A percentile compares a stretch with the other conserved stretches of the same genome.
phyloP scores from a whole-genome alignment of 1,284 basidiomycete genomes.

The Ceratobasidium sp. region DNA sequence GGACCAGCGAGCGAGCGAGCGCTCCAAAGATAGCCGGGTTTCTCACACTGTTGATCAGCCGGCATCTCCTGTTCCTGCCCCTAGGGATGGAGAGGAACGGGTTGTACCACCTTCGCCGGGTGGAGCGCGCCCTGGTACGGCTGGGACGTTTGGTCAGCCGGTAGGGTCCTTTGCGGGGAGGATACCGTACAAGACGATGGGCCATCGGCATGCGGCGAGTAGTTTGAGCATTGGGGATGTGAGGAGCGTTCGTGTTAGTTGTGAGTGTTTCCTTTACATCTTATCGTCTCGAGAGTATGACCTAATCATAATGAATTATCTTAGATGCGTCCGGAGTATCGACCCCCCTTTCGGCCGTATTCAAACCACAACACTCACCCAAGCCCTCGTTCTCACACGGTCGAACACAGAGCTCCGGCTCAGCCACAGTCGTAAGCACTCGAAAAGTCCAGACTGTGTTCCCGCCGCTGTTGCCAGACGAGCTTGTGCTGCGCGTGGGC shows the following conservation, averaged over 20 bases:
- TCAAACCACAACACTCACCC: constrained; percentile 19
- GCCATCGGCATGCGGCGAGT: constrained; percentile 38
- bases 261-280: constrained; percentile 6
- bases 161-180: constrained; percentile 18
- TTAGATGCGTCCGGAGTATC: constrained; percentile 25
- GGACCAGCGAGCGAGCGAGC: neutral
- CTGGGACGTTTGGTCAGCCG: constrained; percentile 34
- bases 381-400: constrained; percentile 25
- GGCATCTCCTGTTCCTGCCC: neutral
- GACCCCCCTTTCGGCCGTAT: constrained; percentile 10
- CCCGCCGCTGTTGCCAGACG: constrained; percentile 47
- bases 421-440: neutral
- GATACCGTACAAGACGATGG: constrained; percentile 27
- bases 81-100: neutral
- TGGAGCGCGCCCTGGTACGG: constrained; percentile 22
- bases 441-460: constrained; percentile 42
- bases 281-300: neutral
- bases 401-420: constrained; percentile 27
- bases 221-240: constrained; percentile 43
- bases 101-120: constrained; percentile 12
- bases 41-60: neutral
- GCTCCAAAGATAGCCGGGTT: neutral
- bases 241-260: constrained; percentile 29
- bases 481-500: constrained; percentile 44
- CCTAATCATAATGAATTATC: neutral